Base-by-base conservation (phyloP, 495 filamentous ascomycete genomes). In the Mycothermus thermophilus region DNA sequence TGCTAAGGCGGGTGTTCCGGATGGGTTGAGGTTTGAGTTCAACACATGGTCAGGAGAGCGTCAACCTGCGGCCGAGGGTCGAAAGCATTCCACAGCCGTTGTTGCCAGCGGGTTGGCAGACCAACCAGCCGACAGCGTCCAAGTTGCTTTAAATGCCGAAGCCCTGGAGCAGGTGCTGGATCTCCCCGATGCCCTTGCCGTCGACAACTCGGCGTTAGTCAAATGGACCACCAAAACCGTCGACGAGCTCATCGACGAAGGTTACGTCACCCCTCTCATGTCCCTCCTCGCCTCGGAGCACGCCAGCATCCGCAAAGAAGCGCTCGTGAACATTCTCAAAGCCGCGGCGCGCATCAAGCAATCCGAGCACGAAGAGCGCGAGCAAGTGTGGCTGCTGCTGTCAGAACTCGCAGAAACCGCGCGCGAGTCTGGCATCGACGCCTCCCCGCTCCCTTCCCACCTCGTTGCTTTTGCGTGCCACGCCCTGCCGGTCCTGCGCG, bases 321-420 rank as follows among this genome's bases (percentile, higher is more conserved):
- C 83, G n/a, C 64, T 82, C 15, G 60, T 62, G 19, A 77, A 70
- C 33, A 58, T 84, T 20, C 55, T 69, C 13, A 75, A 77, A 40
- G 71, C 82, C 42, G 73, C 76, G 41, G 54, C 57, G 10, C 77
- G 73, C 42, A 56, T 88, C 11, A 70, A 82, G 55, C 64, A 69
- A 39, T 84, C 80, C 0, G 69, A 70, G 25, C 80, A 87, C 34
- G 66, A 70, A 13, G 83, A 93, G 50, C 80, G 77, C 55, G 71
- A 79, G 16, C 77, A 84, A 30, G 59, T 83, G 1, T 79, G 75
- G 58, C 62, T 88, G 5, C 66, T 95, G 2, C 62, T 83, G 5
- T 81, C 75, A 42, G 83, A 93, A 48, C 48, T 93, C 4, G 63
- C 78, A 6, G 84, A 90, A 47, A 83, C 84, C 0, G 75, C 75